Evolutionary conservation across 305 asterid genomes (phyloP), one percentile per base, ranked within the genome.

Genomic region (Ilex paraguariensis): DNA sequence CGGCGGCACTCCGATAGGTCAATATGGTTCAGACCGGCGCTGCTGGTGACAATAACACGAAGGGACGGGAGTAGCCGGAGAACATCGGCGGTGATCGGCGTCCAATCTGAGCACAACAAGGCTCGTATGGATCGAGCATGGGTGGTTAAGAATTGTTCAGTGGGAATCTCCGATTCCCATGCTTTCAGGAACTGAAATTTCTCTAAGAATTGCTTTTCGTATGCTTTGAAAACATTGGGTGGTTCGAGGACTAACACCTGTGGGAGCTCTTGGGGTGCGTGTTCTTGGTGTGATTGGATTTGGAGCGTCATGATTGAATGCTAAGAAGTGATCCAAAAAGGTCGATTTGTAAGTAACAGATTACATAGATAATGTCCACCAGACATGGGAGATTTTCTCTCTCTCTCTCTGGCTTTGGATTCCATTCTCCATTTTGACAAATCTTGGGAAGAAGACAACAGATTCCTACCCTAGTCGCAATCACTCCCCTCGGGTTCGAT

Each of bases 11-110:
- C 87, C 5, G 10, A 30, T 7, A 87, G 76, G 65, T 90, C 90
- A 13, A 90, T 75, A 64, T 90, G 81, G 75, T 90, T 28, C 57
- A 81, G 55, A 61, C 97, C 97, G 36, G 84, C 90, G 73, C 94
- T 87, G 71, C 77, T 59, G 72, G 84, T 69, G 67, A 80, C 67
- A 7, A 90, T 32, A 7, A 85, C 30, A 15, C 81, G 72, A 5
- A 85, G 82, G 17, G 84, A 76, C 17, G 97, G 97, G 31, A 90
- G 73, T 14, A 10, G 56, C 31, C 44, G 3, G 63, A 87, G 82
- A n/a, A 79, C n/a, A n/a, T 77, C 56, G 63, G 84, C 73, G 51
- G 78, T 14, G 44, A 88, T 33, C 6, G 62, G 13, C 56, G 65
- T 50, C 7, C 0, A 7, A 7, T 66, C 79, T 67, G 75, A 10